Percentiles rank a stretch among this genome's conserved stretches.
Evolutionary conservation across 2,329 filamentous ascomycete genomes (phyloP).

Genomic region (Paracorniculantispora psalliotae): DNA sequence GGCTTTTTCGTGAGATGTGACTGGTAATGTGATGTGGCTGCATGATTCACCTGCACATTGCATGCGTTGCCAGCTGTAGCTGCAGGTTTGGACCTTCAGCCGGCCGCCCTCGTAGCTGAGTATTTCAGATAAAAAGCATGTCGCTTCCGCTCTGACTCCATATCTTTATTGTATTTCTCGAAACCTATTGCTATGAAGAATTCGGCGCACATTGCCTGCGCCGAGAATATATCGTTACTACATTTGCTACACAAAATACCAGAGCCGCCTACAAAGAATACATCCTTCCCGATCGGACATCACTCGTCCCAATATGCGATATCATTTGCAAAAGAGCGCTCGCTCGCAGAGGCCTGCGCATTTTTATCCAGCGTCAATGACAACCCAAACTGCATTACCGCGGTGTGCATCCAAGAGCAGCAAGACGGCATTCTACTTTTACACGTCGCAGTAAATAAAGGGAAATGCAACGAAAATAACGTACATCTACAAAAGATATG

Average conservation of each 20-base stretch:
- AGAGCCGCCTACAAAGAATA: background rate
- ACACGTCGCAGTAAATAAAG: background rate
- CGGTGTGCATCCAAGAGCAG: constrained; percentile 1
- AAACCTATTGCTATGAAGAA: background rate
- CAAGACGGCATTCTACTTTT: background rate
- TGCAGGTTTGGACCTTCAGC: no score
- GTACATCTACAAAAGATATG: background rate
- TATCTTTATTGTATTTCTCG: no score
- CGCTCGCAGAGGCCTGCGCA: background rate
- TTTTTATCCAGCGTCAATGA: constrained; percentile 1
- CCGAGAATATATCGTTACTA: constrained; percentile 1
- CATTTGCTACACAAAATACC: background rate
- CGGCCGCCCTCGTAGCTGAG: no score
- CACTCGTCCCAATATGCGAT: background rate
- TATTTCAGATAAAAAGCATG: background rate
- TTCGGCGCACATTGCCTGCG: background rate
- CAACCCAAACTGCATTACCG: background rate
- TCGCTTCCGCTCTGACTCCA: no score
- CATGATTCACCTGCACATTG: background rate
- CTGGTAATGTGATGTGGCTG: background rate
- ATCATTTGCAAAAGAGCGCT: background rate
- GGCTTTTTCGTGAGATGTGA: background rate
- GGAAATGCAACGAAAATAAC: background rate
- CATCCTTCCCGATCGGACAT: accelerated
- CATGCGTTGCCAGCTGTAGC: no score